Evolutionary conservation across 306 rosid species (phyloP).

Genomic region (Oemleria cerasiformis): DNA sequence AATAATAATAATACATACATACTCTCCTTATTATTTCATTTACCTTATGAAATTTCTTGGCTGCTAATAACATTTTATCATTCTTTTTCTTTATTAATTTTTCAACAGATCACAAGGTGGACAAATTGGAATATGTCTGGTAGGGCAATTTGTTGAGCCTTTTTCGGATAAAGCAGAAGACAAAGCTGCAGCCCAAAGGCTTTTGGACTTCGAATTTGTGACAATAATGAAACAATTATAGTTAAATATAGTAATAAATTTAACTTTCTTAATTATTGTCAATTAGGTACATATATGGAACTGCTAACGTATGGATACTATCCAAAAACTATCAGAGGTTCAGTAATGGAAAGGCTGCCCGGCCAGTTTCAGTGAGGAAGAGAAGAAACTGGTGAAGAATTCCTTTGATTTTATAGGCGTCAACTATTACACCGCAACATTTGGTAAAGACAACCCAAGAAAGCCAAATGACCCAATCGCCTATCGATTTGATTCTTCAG

Average conservation of each 20-base stretch:
- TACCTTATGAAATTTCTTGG: background rate
- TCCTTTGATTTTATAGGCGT: background rate
- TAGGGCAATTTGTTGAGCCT: background rate
- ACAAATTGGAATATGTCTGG: background rate
- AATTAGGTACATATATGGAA: background rate
- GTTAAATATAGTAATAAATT: too few species aligned
- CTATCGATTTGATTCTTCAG: constrained; percentile 7
- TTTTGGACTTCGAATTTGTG: background rate
- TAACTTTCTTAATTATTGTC: too few species aligned
- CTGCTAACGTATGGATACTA: background rate
- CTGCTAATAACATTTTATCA: background rate
- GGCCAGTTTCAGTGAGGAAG: background rate
- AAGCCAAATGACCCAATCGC: background rate
- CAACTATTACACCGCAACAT: background rate
- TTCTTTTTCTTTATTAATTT: background rate
- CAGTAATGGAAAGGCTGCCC: background rate
- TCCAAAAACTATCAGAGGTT: background rate
- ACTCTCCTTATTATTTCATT: background rate
- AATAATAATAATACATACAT: background rate
- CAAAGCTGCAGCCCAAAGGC: background rate
- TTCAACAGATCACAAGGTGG: background rate
- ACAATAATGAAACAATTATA: too few species aligned
- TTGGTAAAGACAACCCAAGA: background rate
- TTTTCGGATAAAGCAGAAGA: background rate
- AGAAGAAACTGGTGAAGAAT: background rate